These are phyloP conservation scores for Raphanus raphanistrum DNA, from an alignment of 345 rosid species.

Conservation along the genomic window DNA sequence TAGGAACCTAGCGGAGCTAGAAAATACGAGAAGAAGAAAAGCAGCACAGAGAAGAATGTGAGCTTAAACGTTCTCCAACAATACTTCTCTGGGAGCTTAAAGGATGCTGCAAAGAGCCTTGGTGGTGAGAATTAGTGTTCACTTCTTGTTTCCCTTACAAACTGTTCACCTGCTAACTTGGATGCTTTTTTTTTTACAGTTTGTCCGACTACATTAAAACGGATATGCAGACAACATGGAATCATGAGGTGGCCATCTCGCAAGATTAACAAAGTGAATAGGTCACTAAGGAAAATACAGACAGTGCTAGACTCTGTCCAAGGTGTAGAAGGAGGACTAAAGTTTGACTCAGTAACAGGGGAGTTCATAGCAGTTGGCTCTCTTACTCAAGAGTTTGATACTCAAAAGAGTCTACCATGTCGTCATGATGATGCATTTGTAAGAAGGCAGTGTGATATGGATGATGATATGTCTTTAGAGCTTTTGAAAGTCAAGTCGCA, in stretches of 20 bases:
- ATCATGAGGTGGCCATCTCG: conserved; percentile 95
- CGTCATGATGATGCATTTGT: conserved; percentile 36
- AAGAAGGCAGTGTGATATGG: not conserved
- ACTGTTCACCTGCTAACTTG: conserved; percentile 3
- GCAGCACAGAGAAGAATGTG: conserved; percentile 80
- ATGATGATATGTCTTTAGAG: conserved; percentile 16
- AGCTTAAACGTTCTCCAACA: conserved; percentile 84
- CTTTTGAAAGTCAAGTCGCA: conserved; percentile 9
- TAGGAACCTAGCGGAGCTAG: conserved; percentile 49
- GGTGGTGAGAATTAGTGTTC: conserved; percentile 61
- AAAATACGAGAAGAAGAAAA: conserved; percentile 69
- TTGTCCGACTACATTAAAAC: conserved; percentile 91
- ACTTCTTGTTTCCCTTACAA: not conserved
- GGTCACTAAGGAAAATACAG: conserved; percentile 75
- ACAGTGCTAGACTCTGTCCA: conserved; percentile 83
- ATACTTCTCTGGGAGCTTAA: conserved; percentile 87
- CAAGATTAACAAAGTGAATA: conserved; percentile 86
- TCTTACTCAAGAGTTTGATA: conserved; percentile 45
- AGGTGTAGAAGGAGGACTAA: conserved; percentile 82
- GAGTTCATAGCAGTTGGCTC: conserved; percentile 67
- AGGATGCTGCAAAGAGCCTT: conserved; percentile 94
- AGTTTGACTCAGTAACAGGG: conserved; percentile 67
- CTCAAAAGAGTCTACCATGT: conserved; percentile 35
- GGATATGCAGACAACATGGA: conserved; percentile 95
- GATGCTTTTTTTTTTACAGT: conserved; percentile 47